phyloP scores from a whole-genome alignment of 768 basidiomycete species.

The Cystobasidium ongulense region DNA sequence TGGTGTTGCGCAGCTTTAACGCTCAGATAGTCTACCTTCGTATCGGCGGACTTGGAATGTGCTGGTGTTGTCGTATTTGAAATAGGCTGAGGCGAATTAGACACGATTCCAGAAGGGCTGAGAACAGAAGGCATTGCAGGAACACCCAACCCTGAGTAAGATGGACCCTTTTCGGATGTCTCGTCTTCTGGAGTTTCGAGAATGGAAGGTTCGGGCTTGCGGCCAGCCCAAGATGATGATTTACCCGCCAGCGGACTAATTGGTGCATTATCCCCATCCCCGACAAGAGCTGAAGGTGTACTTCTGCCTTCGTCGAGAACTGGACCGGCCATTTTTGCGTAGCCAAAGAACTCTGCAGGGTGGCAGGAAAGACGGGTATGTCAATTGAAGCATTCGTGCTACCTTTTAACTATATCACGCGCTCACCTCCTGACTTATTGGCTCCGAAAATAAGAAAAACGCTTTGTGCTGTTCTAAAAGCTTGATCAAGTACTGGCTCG shows the following conservation, averaged over 20 bases:
- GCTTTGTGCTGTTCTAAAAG: conserved; percentile 77
- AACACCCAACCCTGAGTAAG: not conserved
- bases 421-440: conserved; percentile 68
- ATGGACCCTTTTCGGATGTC: not conserved
- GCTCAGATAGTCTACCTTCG: conserved; percentile 17
- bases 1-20: not conserved
- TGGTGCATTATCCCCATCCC: not conserved
- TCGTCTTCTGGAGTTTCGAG: conserved; percentile 4
- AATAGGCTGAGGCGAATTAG: conserved; percentile 21
- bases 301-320: not conserved
- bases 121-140: not conserved
- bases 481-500: conserved; percentile 71
- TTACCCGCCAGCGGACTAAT: not conserved
- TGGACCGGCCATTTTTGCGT: conserved; percentile 29
- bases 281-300: not conserved
- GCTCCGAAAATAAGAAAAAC: conserved; percentile 86
- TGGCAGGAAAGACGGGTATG: not conserved
- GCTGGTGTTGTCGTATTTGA: conserved; percentile 4
- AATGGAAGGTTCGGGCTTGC: not conserved
- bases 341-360: conserved; percentile 21
- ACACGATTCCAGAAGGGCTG: conserved; percentile 15
- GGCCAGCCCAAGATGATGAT: not conserved
- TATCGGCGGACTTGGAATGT: not conserved
- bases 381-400: not conserved
- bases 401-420: not conserved